Conservation (phyloP, 176 grass and related monocot species). For the Raddia distichophylla region DNA sequence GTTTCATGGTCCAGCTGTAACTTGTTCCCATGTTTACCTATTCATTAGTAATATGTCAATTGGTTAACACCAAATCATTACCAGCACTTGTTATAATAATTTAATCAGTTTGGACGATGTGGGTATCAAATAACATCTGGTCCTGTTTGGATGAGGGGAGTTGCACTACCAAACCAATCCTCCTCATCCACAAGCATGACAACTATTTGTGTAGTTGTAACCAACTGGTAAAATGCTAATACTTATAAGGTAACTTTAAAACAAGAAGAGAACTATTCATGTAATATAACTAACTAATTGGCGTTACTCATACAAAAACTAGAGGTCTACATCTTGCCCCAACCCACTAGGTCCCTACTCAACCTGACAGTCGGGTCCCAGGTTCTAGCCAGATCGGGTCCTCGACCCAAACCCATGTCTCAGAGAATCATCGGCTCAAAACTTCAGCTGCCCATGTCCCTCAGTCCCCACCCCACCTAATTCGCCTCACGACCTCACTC, state of each 20-base stretch:
- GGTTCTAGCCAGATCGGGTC: too few species aligned
- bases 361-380: too few species aligned
- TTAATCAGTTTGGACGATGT: neutral
- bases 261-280: too few species aligned
- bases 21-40: slow-evolving; percentile 97
- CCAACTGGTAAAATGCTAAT: neutral
- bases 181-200: neutral
- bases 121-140: slow-evolving; percentile 14
- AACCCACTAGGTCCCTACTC: too few species aligned
- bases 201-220: neutral
- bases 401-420: too few species aligned
- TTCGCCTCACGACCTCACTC: too few species aligned
- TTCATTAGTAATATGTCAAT: slow-evolving; percentile 46
- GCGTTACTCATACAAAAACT: neutral
- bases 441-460: too few species aligned
- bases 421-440: too few species aligned
- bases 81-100: slow-evolving; percentile 18
- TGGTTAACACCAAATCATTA: slow-evolving; percentile 37
- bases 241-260: neutral
- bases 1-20: slow-evolving; percentile 71
- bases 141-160: neutral
- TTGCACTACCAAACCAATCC: slow-evolving; percentile 11
- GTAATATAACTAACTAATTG: neutral
- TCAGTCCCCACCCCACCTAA: too few species aligned
- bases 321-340: too few species aligned